phyloP scores from a whole-genome alignment of 768 basidiomycete genomes.

The Boletus pseudopeckii region DNA sequence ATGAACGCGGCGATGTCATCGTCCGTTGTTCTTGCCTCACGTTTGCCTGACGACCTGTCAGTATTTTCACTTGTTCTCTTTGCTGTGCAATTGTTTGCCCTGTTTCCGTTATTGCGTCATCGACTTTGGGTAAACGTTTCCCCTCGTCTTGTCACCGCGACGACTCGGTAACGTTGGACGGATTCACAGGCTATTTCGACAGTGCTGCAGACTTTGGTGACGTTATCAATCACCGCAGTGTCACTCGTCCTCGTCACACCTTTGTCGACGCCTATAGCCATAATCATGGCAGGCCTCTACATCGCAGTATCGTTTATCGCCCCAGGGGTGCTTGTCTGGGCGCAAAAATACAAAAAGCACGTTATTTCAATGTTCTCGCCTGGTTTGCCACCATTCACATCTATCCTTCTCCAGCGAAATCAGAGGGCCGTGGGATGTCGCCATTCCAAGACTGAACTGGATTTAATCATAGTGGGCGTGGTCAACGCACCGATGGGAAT shows the following conservation, averaged over 20 bases:
- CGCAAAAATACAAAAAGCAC: constrained; percentile 84
- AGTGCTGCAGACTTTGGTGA: constrained; percentile 47
- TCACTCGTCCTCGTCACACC: constrained; percentile 52
- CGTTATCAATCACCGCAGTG: constrained; percentile 46
- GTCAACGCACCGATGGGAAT: constrained; percentile 24
- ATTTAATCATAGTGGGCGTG: constrained; percentile 25
- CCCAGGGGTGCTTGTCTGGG: constrained; percentile 76
- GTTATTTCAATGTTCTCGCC: constrained; percentile 27
- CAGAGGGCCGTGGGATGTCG: constrained; percentile 88
- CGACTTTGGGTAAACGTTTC: constrained; percentile 56
- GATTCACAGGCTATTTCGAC: constrained; percentile 45
- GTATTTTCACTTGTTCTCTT: constrained; percentile 89
- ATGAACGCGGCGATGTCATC: constrained; percentile 92
- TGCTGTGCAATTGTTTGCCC: constrained; percentile 78
- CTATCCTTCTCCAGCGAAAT: constrained; percentile 61
- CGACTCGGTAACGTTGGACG: constrained; percentile 9
- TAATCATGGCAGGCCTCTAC: constrained; percentile 48
- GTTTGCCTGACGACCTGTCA: constrained; percentile 74
- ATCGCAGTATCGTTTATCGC: constrained; percentile 65
- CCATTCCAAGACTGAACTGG: constrained; percentile 66
- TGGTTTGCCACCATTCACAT: constrained; percentile 13
- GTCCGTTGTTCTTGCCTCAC: constrained; percentile 89
- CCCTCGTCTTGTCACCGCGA: constrained; percentile 10
- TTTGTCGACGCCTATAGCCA: constrained; percentile 54
- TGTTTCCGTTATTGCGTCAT: constrained; percentile 76